These are phyloP conservation scores for Alternaria conjuncta DNA, from an alignment of 2,329 filamentous ascomycete genomes.

Conservation along the genomic window DNA sequence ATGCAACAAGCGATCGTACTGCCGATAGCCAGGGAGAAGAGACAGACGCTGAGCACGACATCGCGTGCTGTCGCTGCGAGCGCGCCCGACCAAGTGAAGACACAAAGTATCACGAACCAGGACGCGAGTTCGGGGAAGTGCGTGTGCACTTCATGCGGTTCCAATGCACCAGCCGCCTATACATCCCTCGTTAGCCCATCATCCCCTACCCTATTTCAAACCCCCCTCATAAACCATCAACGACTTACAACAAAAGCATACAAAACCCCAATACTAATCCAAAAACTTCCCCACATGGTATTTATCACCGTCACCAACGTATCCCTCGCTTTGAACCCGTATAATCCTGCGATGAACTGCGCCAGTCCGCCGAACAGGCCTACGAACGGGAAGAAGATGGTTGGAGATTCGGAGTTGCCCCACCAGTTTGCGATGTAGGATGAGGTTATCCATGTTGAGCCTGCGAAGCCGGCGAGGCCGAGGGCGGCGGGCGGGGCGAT, in stretches of 20 bases:
- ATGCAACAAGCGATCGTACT: neutral
- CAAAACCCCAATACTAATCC: neutral
- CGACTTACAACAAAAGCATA: neutral
- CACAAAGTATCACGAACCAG: neutral
- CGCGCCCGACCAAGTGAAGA: neutral
- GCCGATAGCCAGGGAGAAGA: neutral
- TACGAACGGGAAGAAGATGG: neutral
- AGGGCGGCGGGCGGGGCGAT: slow-evolving; percentile 1
- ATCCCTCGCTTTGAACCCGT: neutral
- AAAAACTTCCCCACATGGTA: neutral
- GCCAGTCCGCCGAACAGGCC: neutral
- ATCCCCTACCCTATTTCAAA: neutral
- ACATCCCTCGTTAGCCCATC: neutral
- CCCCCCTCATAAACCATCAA: neutral
- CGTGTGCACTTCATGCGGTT: neutral
- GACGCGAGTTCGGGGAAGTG: neutral
- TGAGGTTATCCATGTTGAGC: neutral
- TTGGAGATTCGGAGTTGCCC: neutral
- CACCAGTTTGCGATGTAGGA: neutral
- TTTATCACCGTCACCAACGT: neutral
- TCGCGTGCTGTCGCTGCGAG: neutral
- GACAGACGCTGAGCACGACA: neutral
- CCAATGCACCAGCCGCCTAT: neutral
- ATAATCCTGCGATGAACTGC: neutral
- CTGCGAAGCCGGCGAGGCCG: neutral